Conservation (phyloP, 225 moss, liverwort and hornwort species). For the Neckera pumila region DNA sequence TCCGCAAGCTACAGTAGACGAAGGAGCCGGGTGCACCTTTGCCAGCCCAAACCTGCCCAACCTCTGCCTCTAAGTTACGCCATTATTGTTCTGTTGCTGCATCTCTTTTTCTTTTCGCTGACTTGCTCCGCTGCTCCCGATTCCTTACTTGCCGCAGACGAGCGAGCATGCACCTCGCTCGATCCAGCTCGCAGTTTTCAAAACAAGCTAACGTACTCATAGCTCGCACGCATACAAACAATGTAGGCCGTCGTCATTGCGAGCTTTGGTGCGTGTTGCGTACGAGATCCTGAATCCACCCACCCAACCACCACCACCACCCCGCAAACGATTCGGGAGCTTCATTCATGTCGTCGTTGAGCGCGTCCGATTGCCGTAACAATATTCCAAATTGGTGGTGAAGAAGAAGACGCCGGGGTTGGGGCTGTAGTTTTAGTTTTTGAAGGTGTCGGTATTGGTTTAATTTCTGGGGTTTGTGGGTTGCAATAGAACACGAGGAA, state of each 20-base stretch:
- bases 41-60: background rate
- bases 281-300: background rate
- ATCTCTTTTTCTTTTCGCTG: background rate
- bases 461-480: background rate
- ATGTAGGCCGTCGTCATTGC: background rate
- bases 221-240: background rate
- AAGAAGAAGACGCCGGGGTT: background rate
- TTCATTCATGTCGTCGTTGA: background rate
- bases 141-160: background rate
- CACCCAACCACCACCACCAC: too few species aligned
- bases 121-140: background rate
- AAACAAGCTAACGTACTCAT: background rate
- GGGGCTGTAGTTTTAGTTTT: background rate
- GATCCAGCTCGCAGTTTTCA: background rate
- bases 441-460: background rate
- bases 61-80: background rate
- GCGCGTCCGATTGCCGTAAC: background rate
- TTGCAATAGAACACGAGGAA: background rate
- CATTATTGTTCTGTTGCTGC: background rate
- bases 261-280: background rate
- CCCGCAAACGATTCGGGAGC: background rate
- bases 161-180: background rate
- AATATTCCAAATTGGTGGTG: background rate
- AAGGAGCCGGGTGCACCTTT: background rate
- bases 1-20: background rate